Conservation (phyloP, 805 yeast species). For the Nakazawaea siamensis region DNA sequence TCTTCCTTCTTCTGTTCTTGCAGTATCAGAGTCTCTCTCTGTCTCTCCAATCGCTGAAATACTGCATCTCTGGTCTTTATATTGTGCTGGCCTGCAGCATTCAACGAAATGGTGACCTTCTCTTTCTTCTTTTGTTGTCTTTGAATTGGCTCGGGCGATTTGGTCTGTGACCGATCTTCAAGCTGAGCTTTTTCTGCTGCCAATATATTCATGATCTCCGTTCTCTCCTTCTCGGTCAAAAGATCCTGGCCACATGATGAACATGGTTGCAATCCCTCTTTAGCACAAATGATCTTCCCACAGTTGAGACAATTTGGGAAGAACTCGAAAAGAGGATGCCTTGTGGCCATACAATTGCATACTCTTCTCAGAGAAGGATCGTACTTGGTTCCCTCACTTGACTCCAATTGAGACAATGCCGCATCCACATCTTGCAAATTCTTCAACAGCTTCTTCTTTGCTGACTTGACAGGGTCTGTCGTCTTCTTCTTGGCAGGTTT, state of each 20-base stretch:
- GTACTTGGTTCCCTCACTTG: slow-evolving; percentile 10
- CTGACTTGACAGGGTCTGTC: slow-evolving; percentile 22
- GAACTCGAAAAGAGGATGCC: slow-evolving; percentile 81
- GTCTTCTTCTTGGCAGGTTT: slow-evolving; percentile 24
- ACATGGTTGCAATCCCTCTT: slow-evolving; percentile 90
- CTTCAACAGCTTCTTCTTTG: slow-evolving; percentile 42
- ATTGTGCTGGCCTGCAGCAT: slow-evolving; percentile 54
- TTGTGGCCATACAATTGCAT: slow-evolving; percentile 81
- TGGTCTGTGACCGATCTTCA: slow-evolving; percentile 18
- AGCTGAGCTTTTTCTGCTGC: slow-evolving; percentile 42
- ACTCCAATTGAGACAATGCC: slow-evolving; percentile 36
- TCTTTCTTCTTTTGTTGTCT: slow-evolving; percentile 28
- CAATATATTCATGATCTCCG: slow-evolving; percentile 44
- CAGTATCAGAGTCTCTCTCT: slow-evolving; percentile 14
- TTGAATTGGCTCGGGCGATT: slow-evolving; percentile 14
- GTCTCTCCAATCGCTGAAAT: slow-evolving; percentile 35
- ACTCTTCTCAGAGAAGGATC: slow-evolving; percentile 11
- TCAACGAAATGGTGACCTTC: slow-evolving; percentile 45
- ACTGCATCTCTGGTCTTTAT: slow-evolving; percentile 63
- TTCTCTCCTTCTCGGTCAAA: slow-evolving; percentile 53
- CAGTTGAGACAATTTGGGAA: slow-evolving; percentile 93
- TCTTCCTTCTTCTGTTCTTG: slow-evolving; percentile 26
- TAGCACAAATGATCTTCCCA: slow-evolving; percentile 86
- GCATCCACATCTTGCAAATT: slow-evolving; percentile 41
- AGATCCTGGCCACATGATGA: slow-evolving; percentile 69